These are phyloP conservation scores for Pseudogymnoascus destructans DNA, from an alignment of 2,329 filamentous ascomycete species.

Conservation along the genomic window DNA sequence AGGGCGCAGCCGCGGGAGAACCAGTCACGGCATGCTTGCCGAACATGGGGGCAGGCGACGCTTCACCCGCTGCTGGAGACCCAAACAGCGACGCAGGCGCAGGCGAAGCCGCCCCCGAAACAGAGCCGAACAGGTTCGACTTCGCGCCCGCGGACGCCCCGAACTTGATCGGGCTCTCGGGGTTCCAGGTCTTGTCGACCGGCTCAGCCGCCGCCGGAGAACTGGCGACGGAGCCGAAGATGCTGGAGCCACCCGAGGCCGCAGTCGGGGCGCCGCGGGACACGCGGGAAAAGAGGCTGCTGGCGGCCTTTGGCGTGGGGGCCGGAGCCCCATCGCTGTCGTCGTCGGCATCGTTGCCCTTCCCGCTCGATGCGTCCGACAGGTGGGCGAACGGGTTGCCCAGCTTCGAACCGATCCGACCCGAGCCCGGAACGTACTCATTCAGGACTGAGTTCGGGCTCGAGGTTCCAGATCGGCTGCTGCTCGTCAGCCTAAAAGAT, in stretches of 20 bases:
- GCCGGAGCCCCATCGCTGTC: conserved; percentile 11
- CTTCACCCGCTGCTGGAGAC: conserved; percentile 8
- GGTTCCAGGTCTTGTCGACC: conserved; percentile 36
- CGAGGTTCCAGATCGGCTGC: conserved; percentile 5
- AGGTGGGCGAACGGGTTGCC: conserved; percentile 48
- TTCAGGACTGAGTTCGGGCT: conserved; percentile 19
- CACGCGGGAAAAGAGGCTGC: conserved; percentile 1
- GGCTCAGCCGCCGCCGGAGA: conserved; percentile 15
- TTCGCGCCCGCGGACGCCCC: conserved; percentile 25
- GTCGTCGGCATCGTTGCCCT: conserved; percentile 30
- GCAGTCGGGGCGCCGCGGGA: not conserved
- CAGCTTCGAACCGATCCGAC: not conserved
- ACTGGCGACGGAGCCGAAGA: conserved; percentile 28
- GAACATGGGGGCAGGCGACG: conserved; percentile 14
- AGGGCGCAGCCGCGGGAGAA: conserved; percentile 15
- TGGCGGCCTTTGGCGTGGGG: not conserved
- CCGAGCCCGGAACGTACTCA: conserved; percentile 15
- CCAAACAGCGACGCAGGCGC: conserved; percentile 7
- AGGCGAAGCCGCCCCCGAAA: conserved; percentile 15
- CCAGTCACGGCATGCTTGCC: conserved; percentile 12
- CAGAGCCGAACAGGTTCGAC: conserved; percentile 23
- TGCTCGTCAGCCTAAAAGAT: not conserved
- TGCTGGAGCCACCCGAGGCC: conserved; percentile 18
- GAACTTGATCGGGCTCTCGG: conserved; percentile 42
- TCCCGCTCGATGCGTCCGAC: conserved; percentile 41